Evolutionary conservation across 345 rosid species (phyloP).

Genomic region (Brassica rapa): DNA sequence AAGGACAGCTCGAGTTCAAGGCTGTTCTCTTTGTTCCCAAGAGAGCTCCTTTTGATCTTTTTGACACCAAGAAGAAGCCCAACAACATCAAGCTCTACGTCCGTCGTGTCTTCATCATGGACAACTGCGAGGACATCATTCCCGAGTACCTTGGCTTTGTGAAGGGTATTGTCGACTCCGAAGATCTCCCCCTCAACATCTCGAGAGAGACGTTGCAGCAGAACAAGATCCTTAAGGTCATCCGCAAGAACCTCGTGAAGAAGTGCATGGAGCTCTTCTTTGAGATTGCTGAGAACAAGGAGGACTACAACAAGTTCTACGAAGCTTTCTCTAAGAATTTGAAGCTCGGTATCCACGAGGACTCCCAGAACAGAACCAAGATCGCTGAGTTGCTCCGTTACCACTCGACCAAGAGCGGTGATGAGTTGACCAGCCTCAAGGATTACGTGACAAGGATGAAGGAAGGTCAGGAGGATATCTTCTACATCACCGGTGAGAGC

Average conservation of each 20-base stretch:
- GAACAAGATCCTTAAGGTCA: conserved; percentile 90
- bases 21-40: conserved; percentile 87
- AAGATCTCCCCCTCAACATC: conserved; percentile 89
- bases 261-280: conserved; percentile 85
- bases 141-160: conserved; percentile 85
- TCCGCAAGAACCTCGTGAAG: conserved; percentile 90
- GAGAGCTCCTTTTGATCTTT: conserved; percentile 90
- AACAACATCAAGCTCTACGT: conserved; percentile 95
- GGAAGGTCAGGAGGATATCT: conserved; percentile 82
- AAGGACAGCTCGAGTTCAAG: conserved; percentile 93
- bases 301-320: conserved; percentile 87
- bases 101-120: conserved; percentile 92
- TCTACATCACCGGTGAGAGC: conserved; percentile 90
- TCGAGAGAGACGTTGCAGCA: conserved; percentile 83
- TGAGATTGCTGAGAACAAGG: conserved; percentile 96
- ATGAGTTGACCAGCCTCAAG: conserved; percentile 82
- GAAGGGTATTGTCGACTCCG: conserved; percentile 89
- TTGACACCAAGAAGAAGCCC: conserved; percentile 88
- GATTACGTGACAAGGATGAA: conserved; percentile 95
- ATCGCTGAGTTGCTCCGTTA: conserved; percentile 80
- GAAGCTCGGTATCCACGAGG: conserved; percentile 91
- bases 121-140: conserved; percentile 87
- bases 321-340: conserved; percentile 89
- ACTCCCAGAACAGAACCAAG: conserved; percentile 71
- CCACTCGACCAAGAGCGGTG: conserved; percentile 95